Conservation (phyloP, 345 rosid genomes). For the Crucihimalaya himalaica region DNA sequence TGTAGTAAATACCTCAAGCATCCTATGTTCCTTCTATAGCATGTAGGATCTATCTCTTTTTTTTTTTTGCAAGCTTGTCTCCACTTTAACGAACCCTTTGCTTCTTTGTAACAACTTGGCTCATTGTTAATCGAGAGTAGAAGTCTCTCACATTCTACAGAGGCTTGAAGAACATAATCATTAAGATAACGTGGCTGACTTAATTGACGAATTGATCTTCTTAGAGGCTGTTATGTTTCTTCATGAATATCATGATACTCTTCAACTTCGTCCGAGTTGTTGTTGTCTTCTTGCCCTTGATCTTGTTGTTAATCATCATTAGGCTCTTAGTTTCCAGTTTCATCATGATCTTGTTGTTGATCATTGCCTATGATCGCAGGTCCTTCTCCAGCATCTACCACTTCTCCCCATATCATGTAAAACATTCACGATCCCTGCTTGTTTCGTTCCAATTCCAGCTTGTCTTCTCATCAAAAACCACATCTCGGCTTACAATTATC, state of each 20-base stretch:
- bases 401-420: neutral
- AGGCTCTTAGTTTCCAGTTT: too few species aligned
- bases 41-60: too few species aligned
- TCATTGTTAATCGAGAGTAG: neutral
- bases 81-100: neutral
- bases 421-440: neutral
- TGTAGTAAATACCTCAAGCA: too few species aligned
- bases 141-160: neutral
- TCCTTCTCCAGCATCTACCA: neutral
- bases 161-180: neutral
- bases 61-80: neutral
- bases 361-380: rapidly evolving
- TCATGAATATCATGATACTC: neutral
- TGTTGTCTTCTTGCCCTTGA: too few species aligned
- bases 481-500: too few species aligned
- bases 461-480: neutral
- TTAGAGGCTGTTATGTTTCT: neutral
- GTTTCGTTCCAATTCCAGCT: neutral
- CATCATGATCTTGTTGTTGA: neutral
- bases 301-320: too few species aligned
- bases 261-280: rapidly evolving
- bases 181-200: neutral
- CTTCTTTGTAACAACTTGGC: neutral
- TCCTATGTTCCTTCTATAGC: too few species aligned
- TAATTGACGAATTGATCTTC: neutral